A percentile compares a stretch with the other conserved stretches of the same genome.
Evolutionary conservation across 345 rosid genomes (phyloP).

Genomic region (Eucalyptus cloeziana): DNA sequence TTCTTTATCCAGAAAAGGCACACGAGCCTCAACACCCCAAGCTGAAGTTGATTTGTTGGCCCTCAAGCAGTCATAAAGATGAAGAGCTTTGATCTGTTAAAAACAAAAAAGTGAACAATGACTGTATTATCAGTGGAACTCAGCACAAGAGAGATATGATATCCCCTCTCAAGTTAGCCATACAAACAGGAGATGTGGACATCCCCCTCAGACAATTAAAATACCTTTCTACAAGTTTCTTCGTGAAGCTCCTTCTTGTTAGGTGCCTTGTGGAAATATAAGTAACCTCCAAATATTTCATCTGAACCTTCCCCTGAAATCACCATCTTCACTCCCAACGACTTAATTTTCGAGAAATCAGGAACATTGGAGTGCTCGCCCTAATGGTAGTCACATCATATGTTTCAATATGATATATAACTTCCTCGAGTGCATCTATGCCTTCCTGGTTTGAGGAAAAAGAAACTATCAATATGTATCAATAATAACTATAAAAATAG

Average conservation of each 20-base stretch:
- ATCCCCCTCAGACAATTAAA: background rate
- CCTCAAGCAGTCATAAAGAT: slow-evolving; percentile 87
- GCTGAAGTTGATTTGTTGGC: slow-evolving; percentile 97
- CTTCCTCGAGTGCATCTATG: slow-evolving; percentile 94
- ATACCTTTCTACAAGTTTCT: slow-evolving; percentile 89
- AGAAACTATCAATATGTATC: background rate
- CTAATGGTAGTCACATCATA: slow-evolving; percentile 89
- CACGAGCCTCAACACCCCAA: slow-evolving; percentile 95
- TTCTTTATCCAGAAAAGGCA: slow-evolving; percentile 89
- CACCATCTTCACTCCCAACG: slow-evolving; percentile 97
- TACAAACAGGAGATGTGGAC: background rate
- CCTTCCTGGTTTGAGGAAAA: slow-evolving; percentile 46
- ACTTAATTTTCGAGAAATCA: slow-evolving; percentile 85
- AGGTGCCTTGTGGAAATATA: slow-evolving; percentile 97
- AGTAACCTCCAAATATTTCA: slow-evolving; percentile 92
- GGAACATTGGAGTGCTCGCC: slow-evolving; percentile 98
- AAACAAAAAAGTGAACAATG: background rate
- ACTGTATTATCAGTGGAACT: background rate
- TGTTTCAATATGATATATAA: slow-evolving; percentile 89
- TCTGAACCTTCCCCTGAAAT: slow-evolving; percentile 96
- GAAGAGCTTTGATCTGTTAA: slow-evolving; percentile 86
- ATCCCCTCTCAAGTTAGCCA: background rate
- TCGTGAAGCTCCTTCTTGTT: slow-evolving; percentile 80
- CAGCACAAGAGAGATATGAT: background rate
- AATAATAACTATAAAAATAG: background rate